A percentile compares a stretch with the other conserved stretches of the same genome.
Evolutionary conservation across 148 eudicot species (phyloP).

Genomic region (Suaeda aralocaspica): DNA sequence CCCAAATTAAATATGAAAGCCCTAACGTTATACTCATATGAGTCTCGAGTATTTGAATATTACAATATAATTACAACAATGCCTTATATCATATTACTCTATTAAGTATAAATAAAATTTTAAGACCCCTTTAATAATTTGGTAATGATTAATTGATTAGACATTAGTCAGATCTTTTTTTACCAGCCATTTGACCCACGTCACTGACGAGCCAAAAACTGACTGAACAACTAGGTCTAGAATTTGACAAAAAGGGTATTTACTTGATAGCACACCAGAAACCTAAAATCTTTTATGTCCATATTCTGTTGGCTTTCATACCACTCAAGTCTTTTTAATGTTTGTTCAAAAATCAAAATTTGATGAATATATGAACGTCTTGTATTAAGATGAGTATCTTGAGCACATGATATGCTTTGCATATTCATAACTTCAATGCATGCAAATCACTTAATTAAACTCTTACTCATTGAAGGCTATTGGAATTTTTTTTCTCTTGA

Average conservation of each 20-base stretch:
- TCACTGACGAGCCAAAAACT: background rate
- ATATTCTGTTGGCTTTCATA: constrained; percentile 13
- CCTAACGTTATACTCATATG: too few species aligned
- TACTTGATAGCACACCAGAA: background rate
- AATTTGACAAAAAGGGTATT: constrained; percentile 11
- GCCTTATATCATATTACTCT: too few species aligned
- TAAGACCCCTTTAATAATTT: too few species aligned
- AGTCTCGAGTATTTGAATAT: too few species aligned
- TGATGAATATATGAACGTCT: constrained; percentile 23
- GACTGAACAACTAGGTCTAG: background rate
- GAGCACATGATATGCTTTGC: constrained; percentile 16
- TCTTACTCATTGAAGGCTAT: background rate
- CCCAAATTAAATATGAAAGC: too few species aligned
- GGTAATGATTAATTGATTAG: background rate
- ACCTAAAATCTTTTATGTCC: constrained; percentile 9
- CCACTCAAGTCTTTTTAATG: background rate
- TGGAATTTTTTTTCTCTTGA: background rate
- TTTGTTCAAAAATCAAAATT: background rate
- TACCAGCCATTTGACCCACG: background rate
- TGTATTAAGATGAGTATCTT: constrained; percentile 16
- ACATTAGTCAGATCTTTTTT: background rate
- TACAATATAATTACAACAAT: too few species aligned
- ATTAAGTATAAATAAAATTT: too few species aligned
- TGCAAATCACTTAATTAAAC: constrained; percentile 1
- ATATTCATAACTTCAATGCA: constrained; percentile 5